Percentiles rank a stretch among this genome's conserved stretches.
Conservation (phyloP, 2,329 filamentous ascomycete species). For the Amauroascus verrucosus region DNA sequence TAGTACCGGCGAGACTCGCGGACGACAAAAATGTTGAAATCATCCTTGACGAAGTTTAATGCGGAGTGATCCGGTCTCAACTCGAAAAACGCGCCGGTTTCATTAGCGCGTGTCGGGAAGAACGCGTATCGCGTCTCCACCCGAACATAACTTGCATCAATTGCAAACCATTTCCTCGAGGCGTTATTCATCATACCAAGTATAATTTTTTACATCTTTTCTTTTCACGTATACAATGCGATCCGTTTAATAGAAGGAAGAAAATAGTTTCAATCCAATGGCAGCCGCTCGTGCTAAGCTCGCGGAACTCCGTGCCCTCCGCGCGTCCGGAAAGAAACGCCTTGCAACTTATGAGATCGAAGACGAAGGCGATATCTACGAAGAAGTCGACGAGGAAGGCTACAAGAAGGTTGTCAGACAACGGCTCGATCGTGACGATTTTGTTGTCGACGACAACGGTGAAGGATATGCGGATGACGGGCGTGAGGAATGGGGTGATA, state of each 20-base stretch:
- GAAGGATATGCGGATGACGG: conserved; percentile 91
- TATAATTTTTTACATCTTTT: neutral
- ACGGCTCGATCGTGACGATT: conserved; percentile 86
- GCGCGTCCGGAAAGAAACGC: conserved; percentile 81
- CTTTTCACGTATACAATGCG: neutral
- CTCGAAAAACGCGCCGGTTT: neutral
- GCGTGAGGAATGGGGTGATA: conserved; percentile 82
- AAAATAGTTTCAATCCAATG: conserved; percentile 9
- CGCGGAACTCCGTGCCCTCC: conserved; percentile 73
- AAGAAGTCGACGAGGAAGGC: conserved; percentile 90
- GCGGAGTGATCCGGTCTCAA: too few relatives aligned
- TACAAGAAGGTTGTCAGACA: conserved; percentile 93
- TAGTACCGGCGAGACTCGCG: too few relatives aligned
- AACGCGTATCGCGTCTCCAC: too few relatives aligned
- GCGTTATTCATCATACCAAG: too few relatives aligned
- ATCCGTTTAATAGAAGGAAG: neutral
- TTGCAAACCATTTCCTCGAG: too few relatives aligned
- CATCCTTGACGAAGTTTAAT: too few relatives aligned
- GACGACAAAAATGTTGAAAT: too few relatives aligned
- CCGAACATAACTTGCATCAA: too few relatives aligned
- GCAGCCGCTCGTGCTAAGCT: conserved; percentile 19
- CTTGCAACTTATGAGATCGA: conserved; percentile 79
- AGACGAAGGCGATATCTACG: conserved; percentile 77
- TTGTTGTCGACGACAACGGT: conserved; percentile 93
- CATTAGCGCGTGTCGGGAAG: neutral